phyloP scores from a whole-genome alignment of 345 rosid species.

The Kandelia obovata region DNA sequence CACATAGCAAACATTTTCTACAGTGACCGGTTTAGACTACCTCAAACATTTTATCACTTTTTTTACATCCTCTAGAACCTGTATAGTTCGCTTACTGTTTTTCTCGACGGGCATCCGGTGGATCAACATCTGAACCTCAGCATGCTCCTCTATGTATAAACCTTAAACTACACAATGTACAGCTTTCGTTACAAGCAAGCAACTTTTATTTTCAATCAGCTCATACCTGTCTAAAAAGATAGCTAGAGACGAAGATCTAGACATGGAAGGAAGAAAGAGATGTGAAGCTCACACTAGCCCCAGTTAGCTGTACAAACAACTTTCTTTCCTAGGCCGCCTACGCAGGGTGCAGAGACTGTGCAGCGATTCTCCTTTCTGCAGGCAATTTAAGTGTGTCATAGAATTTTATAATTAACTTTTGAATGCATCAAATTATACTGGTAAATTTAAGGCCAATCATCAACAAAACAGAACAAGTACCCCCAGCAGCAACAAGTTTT shows the following conservation, averaged over 20 bases:
- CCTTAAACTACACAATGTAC: conserved; percentile 73
- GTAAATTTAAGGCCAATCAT: not conserved
- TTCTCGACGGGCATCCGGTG: conserved; percentile 33
- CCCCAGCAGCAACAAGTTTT: conserved; percentile 87
- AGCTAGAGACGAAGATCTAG: conserved; percentile 23
- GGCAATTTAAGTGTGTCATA: not conserved
- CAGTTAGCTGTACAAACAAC: conserved; percentile 63
- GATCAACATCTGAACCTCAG: conserved; percentile 36
- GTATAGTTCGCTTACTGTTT: conserved; percentile 28
- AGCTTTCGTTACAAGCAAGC: conserved; percentile 48
- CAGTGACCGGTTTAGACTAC: conserved; percentile 37
- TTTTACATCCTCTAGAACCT: conserved; percentile 51
- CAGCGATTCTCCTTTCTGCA: conserved; percentile 68
- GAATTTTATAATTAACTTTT: not conserved
- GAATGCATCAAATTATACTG: not conserved
- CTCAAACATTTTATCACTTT: conserved; percentile 29
- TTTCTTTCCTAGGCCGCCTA: conserved; percentile 36
- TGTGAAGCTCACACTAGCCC: conserved; percentile 41
- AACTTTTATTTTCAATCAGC: conserved; percentile 42
- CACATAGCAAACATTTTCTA: conserved; percentile 42
- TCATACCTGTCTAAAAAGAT: conserved; percentile 40
- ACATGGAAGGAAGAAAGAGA: conserved; percentile 28
- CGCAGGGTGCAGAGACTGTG: conserved; percentile 46
- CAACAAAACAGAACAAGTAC: conserved; percentile 27
- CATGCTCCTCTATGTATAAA: conserved; percentile 48